phyloP scores from a whole-genome alignment of 2,329 filamentous ascomycete species.

The Diaporthe amygdali region DNA sequence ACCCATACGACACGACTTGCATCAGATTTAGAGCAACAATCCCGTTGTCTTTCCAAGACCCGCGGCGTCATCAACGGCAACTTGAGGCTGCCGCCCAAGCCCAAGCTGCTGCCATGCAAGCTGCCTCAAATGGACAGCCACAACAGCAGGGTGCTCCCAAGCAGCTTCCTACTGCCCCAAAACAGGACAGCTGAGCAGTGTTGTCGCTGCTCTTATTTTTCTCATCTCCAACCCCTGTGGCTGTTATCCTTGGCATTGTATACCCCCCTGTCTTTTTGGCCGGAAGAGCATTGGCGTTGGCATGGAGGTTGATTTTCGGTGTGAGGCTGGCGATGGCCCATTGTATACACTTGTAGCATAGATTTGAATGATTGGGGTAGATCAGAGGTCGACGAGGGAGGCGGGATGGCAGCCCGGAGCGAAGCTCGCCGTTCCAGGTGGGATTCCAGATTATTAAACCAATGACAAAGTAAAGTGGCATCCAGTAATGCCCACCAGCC shows the following conservation, averaged over 20 bases:
- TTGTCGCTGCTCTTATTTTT: background rate
- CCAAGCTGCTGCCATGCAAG: slow-evolving; percentile 24
- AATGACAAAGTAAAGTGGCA: slow-evolving; percentile 7
- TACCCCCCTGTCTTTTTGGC: slow-evolving; percentile 17
- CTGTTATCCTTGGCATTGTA: slow-evolving; percentile 20
- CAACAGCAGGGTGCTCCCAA: slow-evolving; percentile 24
- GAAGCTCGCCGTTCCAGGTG: background rate
- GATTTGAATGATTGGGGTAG: slow-evolving; percentile 5
- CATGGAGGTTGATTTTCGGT: slow-evolving; percentile 10
- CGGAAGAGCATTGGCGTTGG: slow-evolving; percentile 24
- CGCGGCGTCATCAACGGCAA: slow-evolving; percentile 41
- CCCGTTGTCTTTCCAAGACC: slow-evolving; percentile 44
- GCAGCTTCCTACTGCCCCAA: slow-evolving; percentile 24
- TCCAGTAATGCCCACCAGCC: background rate
- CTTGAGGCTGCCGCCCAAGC: slow-evolving; percentile 36
- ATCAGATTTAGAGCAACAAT: slow-evolving; percentile 67
- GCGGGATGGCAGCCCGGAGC: background rate
- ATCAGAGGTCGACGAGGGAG: background rate
- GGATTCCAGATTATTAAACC: slow-evolving; percentile 10
- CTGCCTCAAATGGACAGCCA: slow-evolving; percentile 27
- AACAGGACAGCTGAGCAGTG: slow-evolving; percentile 10
- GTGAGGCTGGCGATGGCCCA: background rate
- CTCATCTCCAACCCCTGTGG: background rate
- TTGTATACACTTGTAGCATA: slow-evolving; percentile 14
- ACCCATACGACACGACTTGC: slow-evolving; percentile 68